Evolutionary conservation across 805 yeast genomes (phyloP), one percentile per base, ranked within the genome.

Genomic region (Ogataea naganishii): DNA sequence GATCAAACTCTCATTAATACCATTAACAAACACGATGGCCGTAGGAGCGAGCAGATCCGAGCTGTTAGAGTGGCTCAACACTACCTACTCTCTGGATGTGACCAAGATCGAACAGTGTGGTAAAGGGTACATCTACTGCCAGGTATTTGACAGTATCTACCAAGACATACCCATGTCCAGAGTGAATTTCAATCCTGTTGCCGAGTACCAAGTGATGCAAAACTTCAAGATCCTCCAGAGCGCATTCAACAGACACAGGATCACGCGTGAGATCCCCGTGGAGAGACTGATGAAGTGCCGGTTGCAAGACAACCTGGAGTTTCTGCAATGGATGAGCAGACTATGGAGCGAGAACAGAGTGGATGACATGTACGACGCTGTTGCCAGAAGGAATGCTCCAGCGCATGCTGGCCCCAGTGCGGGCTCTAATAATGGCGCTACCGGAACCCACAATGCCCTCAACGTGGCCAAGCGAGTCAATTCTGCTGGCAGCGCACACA

Each of bases 41-140:
- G 39, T 72, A 40, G 83, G 83, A 5, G 94, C 82, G 45, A 82
- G 95, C 6, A 73, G 97, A 44, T 73, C 78, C 25, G 96, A 85
- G 44, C 66, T 92, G 12, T 58, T 92, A 33, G 69, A 67, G 32
- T 92, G 97, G 97, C 64, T 92, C 41, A 89, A 89, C 47, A 64
- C 70, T 24, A 67, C 82, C 3, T 63, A 85, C 27, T 69, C 69
- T 25, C 55, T 86, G 24, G 63, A 75, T 38, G 72, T 82, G 44
- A 64, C 74, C 21, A 84, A 81, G 49, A 80, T 92, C 2, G 98
- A 92, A 50, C 88, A 88, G 54, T 79, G 96, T 49, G 99, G 99
- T 12, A 73, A 81, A 3, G 99, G 99, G 2, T 96, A 96, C 1
- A 89, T 85, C 1, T 89, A 84, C 51, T 86, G 96, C 54, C 96